phyloP scores from a whole-genome alignment of 2,329 filamentous ascomycete species.

The Verticillium klebahnii region DNA sequence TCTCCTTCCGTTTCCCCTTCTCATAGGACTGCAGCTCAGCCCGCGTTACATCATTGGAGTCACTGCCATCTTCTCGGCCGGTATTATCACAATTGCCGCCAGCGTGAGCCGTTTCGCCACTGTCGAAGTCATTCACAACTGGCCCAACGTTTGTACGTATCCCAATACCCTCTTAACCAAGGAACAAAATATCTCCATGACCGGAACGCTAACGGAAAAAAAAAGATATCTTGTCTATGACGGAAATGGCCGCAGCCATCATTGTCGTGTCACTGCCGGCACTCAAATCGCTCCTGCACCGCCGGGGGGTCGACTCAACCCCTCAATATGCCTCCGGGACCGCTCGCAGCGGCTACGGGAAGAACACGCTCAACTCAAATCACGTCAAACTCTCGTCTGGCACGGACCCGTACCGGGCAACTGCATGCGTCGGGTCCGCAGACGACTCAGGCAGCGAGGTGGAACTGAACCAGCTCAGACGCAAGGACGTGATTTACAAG shows the following conservation, averaged over 20 bases:
- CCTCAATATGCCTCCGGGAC: slow-evolving; percentile 4
- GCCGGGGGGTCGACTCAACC: slow-evolving; percentile 8
- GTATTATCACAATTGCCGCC: slow-evolving; percentile 15
- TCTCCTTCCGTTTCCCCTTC: slow-evolving; percentile 15
- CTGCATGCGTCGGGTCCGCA: slow-evolving; percentile 8
- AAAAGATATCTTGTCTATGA: slow-evolving; percentile 16
- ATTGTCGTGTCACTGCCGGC: slow-evolving; percentile 15
- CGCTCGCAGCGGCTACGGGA: not conserved
- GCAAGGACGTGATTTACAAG: slow-evolving; percentile 14
- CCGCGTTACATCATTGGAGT: slow-evolving; percentile 16
- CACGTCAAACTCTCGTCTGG: slow-evolving; percentile 16
- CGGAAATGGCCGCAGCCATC: slow-evolving; percentile 15
- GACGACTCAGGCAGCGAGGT: slow-evolving; percentile 14
- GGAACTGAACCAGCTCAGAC: slow-evolving; percentile 12
- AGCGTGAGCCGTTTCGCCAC: slow-evolving; percentile 17
- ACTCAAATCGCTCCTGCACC: slow-evolving; percentile 15
- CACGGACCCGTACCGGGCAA: slow-evolving; percentile 10
- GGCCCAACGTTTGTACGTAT: slow-evolving; percentile 17
- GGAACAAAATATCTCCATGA: too few relatives aligned
- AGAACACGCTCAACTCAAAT: slow-evolving; percentile 6
- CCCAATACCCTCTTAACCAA: too few relatives aligned
- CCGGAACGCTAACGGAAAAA: not conserved
- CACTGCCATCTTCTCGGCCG: slow-evolving; percentile 13
- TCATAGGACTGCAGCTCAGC: slow-evolving; percentile 13
- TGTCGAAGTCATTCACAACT: slow-evolving; percentile 12